Evolutionary conservation across 148 eudicot species (phyloP).

Genomic region (Heliosperma pusillum): DNA sequence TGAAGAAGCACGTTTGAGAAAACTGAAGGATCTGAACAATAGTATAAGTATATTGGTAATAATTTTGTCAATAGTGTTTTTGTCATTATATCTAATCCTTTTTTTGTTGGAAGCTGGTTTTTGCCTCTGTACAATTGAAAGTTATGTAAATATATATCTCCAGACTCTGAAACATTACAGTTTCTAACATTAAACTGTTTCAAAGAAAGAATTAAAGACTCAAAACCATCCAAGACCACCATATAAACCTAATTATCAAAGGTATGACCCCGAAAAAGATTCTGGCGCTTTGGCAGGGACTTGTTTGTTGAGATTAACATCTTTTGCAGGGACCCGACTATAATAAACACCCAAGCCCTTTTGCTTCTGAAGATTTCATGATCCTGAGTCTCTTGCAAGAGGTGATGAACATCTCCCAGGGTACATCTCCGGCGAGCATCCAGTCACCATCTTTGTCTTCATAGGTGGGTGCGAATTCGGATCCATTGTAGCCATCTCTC

Average conservation of each 20-base stretch:
- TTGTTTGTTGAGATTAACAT: constrained; percentile 16
- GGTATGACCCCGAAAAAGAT: constrained; percentile 14
- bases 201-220: constrained; percentile 25
- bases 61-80: constrained; percentile 19
- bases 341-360: constrained; percentile 54
- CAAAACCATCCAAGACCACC: constrained; percentile 23
- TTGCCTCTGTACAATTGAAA: constrained; percentile 34
- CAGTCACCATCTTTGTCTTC: constrained; percentile 77
- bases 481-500: constrained; percentile 51
- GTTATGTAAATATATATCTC: constrained; percentile 32
- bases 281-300: constrained; percentile 13
- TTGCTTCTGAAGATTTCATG: constrained; percentile 80
- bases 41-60: constrained; percentile 3
- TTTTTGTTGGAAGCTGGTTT: constrained; percentile 21
- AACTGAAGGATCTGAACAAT: constrained; percentile 15
- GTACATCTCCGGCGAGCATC: constrained; percentile 92
- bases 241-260: constrained; percentile 5
- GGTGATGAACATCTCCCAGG: constrained; percentile 76
- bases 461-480: constrained; percentile 50
- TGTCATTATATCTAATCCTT: constrained; percentile 11
- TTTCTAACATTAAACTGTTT: constrained; percentile 24
- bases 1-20: constrained; percentile 13
- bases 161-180: constrained; percentile 28
- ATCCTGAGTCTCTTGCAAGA: constrained; percentile 77
- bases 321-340: constrained; percentile 11